Base-by-base conservation (phyloP, 2,329 filamentous ascomycete genomes). In the Alternaria solani region DNA sequence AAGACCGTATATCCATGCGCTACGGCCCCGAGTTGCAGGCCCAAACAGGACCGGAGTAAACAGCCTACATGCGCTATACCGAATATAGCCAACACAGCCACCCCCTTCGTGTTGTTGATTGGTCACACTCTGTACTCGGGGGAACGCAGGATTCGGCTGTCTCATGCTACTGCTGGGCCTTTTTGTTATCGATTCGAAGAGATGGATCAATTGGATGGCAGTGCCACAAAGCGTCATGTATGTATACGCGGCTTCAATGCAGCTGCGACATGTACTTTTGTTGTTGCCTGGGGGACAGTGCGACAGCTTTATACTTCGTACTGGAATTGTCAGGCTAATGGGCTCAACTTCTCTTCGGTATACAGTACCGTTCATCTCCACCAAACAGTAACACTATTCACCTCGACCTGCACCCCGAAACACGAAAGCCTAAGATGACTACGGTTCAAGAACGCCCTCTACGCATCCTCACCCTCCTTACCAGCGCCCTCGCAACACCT, bases 201-300 rank as follows among this genome's bases (percentile, higher is more conserved):
- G 2, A 25, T 18, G 5, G 23, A 32, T 28, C 39, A n/a, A 51
- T 56, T 56, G 51, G 57, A 16, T n/a, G 28, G 18, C 30, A 28
- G 18, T 9, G 26, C 8, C 43, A 34, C 52, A 32, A 38, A 49
- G 39, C 61, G 52, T 46, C 16, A 48, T 38, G 53, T 51, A 18
- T 36, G 61, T 53, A 28, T 48, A 57, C 61, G 63, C 63, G 56
- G 46, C 61, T 20, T 55, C 9, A 39, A 54, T 41, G 36, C 28
- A 42, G 16, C 26, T 28, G 20, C 30, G 23, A 43, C 32, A 36
- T 30, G 18, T 12, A 53, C 32, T 36, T 42, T 51, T 36, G 42
- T 48, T 64, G 64, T 64, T 66, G 64, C 64, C 64, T 66, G 7
- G 57, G 64, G 23, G 61, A 65, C 55, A 11, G 9, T 30, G 30